Evolutionary conservation across 768 basidiomycete species (phyloP).

Genomic region (Termitomyces sp.): DNA sequence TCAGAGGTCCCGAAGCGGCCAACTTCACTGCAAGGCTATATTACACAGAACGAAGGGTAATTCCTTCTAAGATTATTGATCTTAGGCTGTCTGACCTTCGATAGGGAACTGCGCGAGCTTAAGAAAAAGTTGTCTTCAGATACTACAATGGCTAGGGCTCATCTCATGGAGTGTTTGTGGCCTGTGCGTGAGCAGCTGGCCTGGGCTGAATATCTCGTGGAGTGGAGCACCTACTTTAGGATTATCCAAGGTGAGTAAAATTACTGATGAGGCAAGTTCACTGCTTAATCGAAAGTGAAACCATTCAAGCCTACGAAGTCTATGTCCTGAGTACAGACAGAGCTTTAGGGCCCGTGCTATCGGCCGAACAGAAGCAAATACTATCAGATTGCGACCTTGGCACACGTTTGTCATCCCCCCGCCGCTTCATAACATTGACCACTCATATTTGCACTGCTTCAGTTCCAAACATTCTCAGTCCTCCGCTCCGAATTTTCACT

Average conservation of each 20-base stretch:
- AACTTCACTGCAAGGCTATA: too few species aligned
- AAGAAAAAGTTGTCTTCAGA: too few species aligned
- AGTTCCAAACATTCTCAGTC: neutral
- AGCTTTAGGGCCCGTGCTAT: neutral
- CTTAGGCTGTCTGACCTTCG: too few species aligned
- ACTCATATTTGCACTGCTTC: neutral
- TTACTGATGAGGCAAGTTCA: neutral
- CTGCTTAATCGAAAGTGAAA: neutral
- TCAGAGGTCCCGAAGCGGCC: too few species aligned
- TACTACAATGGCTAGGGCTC: too few species aligned
- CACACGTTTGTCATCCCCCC: neutral
- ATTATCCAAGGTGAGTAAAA: neutral
- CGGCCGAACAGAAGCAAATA: neutral
- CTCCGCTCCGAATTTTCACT: neutral
- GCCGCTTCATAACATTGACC: neutral
- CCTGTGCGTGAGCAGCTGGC: too few species aligned
- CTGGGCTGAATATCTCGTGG: neutral
- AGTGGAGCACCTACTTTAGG: neutral
- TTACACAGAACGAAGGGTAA: too few species aligned
- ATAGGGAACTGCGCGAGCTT: too few species aligned
- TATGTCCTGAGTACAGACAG: neutral
- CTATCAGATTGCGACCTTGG: neutral
- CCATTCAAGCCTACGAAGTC: neutral
- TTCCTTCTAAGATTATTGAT: too few species aligned
- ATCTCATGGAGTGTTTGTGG: too few species aligned